Percentiles rank a stretch among this genome's conserved stretches.
phyloP scores from a whole-genome alignment of 768 basidiomycete species.

The Cyathus striatus region DNA sequence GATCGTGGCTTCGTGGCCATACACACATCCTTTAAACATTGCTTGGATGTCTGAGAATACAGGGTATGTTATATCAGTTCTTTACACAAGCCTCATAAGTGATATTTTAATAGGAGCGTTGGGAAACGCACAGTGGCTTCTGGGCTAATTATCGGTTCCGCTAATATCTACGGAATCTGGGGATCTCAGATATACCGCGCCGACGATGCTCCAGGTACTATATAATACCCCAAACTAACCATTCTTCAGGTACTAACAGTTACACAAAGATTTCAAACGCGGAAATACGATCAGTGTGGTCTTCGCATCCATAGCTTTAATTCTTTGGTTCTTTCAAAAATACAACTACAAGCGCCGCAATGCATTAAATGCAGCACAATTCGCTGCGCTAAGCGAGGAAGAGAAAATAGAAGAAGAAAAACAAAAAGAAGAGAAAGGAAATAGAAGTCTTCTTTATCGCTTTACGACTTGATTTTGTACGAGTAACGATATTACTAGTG shows the following conservation, averaged over 20 bases:
- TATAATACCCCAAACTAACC: background rate
- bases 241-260: background rate
- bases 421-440: conserved; percentile 21
- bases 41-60: conserved; percentile 37
- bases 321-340: conserved; percentile 29
- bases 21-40: conserved; percentile 31
- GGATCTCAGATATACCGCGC: conserved; percentile 32
- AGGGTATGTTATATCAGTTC: conserved; percentile 11
- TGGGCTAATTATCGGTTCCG: conserved; percentile 27
- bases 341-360: conserved; percentile 21
- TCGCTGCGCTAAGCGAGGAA: conserved; percentile 14
- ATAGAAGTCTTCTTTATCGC: conserved; percentile 25
- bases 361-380: conserved; percentile 13
- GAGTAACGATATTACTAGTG: background rate
- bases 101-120: conserved; percentile 15
- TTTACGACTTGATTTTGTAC: conserved; percentile 21
- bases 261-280: conserved; percentile 21
- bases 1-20: conserved; percentile 30
- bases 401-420: conserved; percentile 21
- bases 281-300: conserved; percentile 31
- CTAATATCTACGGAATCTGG: conserved; percentile 25
- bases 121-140: conserved; percentile 29
- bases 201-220: conserved; percentile 28
- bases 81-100: background rate
- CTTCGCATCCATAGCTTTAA: conserved; percentile 23